A percentile compares a stretch with the other conserved stretches of the same genome.
These are phyloP conservation scores for Capniomyces stellatus DNA, from an alignment of 371 early-diverging fungal species.

Conservation along the genomic window DNA sequence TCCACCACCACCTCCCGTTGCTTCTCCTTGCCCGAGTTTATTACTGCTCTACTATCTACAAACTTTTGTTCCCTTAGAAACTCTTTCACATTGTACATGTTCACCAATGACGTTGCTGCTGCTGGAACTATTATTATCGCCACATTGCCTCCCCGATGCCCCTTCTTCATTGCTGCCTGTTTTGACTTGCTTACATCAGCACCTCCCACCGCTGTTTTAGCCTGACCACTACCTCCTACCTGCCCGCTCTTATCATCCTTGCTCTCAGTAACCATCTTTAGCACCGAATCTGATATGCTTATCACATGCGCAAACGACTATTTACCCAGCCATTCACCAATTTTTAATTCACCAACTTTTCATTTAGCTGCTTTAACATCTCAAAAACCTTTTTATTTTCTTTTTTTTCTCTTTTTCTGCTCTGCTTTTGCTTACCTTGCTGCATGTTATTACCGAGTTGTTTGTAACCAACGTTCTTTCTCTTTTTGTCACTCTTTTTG, in stretches of 20 bases:
- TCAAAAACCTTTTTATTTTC: too few relatives aligned
- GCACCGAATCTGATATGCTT: not conserved
- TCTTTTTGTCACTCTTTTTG: not conserved
- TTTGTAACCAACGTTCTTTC: not conserved
- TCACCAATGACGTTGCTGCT: constrained; percentile 59
- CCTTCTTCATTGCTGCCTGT: not conserved
- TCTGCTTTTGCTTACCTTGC: too few relatives aligned
- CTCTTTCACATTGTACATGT: constrained; percentile 63
- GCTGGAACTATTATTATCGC: constrained; percentile 84
- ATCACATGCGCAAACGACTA: not conserved
- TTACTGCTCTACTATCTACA: constrained; percentile 38
- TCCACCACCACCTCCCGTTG: constrained; percentile 39
- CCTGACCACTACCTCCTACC: not conserved
- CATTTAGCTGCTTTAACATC: too few relatives aligned
- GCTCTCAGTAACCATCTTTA: not conserved
- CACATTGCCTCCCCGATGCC: constrained; percentile 10
- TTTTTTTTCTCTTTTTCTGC: too few relatives aligned
- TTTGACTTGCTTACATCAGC: too few relatives aligned
- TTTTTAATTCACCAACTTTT: too few relatives aligned
- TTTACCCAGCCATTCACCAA: too few relatives aligned
- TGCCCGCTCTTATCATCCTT: not conserved
- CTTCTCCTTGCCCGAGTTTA: constrained; percentile 42
- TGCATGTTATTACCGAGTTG: not conserved
- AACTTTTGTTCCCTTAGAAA: constrained; percentile 57
- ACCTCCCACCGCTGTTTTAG: not conserved